phyloP scores from a whole-genome alignment of 179 eudicot genomes.

The Nepenthes alata region DNA sequence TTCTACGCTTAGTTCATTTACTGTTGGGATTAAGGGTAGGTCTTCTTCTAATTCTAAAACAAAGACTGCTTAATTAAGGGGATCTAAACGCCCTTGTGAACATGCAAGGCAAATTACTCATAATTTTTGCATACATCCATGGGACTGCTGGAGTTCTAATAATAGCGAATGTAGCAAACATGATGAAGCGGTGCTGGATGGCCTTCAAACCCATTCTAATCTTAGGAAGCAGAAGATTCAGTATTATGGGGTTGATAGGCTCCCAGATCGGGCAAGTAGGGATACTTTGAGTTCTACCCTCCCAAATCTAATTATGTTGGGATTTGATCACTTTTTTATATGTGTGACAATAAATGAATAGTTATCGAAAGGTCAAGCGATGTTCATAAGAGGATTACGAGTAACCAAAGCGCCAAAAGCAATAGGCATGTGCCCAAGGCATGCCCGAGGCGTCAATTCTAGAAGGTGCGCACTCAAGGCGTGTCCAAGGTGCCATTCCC shows the following conservation, averaged over 20 bases:
- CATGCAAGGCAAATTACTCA: neutral
- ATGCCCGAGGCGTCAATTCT: too few species aligned
- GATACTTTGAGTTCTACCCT: neutral
- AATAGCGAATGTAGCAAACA: too few species aligned
- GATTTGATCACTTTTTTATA: too few species aligned
- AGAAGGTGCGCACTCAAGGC: too few species aligned
- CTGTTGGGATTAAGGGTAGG: neutral
- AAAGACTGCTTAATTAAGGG: neutral
- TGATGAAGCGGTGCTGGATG: slow-evolving; percentile 1
- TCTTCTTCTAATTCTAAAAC: too few species aligned
- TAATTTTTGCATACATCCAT: neutral
- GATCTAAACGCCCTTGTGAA: neutral
- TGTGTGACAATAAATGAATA: too few species aligned
- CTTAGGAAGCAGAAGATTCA: neutral
- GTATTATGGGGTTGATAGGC: neutral
- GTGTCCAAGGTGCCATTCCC: too few species aligned
- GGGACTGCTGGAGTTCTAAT: neutral
- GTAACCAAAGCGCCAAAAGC: too few species aligned
- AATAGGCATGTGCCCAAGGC: too few species aligned
- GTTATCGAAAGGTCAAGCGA: too few species aligned
- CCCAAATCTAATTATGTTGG: neutral
- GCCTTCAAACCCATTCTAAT: neutral
- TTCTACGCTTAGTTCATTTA: neutral
- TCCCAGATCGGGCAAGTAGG: slow-evolving; percentile 1
- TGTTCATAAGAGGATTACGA: too few species aligned